These are phyloP conservation scores for Fusarium tuaranense DNA, from an alignment of 2,329 filamentous ascomycete genomes.

Conservation along the genomic window DNA sequence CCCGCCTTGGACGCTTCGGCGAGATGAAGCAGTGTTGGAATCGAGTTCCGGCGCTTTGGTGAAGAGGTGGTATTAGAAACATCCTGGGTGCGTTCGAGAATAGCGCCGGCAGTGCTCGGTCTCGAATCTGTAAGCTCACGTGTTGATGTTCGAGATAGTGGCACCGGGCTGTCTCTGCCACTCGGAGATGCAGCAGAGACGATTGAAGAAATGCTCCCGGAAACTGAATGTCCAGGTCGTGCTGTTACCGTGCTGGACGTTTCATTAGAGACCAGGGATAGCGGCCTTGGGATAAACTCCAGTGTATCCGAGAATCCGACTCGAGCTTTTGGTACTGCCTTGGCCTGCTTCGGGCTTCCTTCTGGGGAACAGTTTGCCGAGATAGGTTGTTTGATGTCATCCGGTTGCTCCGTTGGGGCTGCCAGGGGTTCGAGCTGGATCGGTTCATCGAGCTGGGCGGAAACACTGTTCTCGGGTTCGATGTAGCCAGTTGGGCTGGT, in stretches of 20 bases:
- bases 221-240: conserved; percentile 77
- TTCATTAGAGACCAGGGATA: conserved; percentile 87
- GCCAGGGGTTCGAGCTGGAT: conserved; percentile 11
- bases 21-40: conserved; percentile 63
- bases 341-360: conserved; percentile 43
- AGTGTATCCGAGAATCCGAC: conserved; percentile 88
- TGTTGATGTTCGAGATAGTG: conserved; percentile 55
- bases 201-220: conserved; percentile 84
- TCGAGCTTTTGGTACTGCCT: conserved; percentile 64
- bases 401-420: neutral
- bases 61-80: conserved; percentile 45
- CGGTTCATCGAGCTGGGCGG: conserved; percentile 27
- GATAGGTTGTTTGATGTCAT: conserved; percentile 9
- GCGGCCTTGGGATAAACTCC: conserved; percentile 84
- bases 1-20: conserved; percentile 50
- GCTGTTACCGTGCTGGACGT: conserved; percentile 82
- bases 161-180: conserved; percentile 55
- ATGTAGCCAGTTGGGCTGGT: conserved; percentile 67
- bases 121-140: conserved; percentile 62
- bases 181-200: conserved; percentile 67
- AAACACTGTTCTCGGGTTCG: conserved; percentile 37
- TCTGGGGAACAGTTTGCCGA: conserved; percentile 10
- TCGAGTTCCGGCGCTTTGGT: conserved; percentile 68
- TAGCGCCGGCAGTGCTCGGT: conserved; percentile 78
- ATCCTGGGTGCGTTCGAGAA: conserved; percentile 65